Conservation (phyloP, 345 rosid genomes). For the Dipteronia dyeriana region DNA sequence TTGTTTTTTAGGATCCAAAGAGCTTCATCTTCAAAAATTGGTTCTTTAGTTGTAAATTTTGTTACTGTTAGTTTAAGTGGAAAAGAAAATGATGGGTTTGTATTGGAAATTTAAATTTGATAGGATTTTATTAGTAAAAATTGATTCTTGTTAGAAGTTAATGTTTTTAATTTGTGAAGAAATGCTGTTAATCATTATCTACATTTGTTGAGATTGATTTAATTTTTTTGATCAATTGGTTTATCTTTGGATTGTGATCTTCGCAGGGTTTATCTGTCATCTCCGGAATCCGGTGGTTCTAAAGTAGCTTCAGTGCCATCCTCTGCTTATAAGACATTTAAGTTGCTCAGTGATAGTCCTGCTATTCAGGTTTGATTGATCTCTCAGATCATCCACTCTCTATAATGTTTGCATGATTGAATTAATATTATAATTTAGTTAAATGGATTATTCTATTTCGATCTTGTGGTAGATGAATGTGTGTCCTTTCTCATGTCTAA, state of each 20-base stretch:
- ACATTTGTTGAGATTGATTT: no score
- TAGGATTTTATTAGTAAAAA: no score
- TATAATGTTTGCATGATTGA: neutral
- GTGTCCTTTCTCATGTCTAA: neutral
- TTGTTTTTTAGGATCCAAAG: neutral
- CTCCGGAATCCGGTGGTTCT: slow-evolving; percentile 33
- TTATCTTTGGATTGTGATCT: neutral
- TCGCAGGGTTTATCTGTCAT: slow-evolving; percentile 48
- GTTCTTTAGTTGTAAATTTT: neutral
- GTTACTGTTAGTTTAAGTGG: no score
- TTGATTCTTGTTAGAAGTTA: no score
- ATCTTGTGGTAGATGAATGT: no score
- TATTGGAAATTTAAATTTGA: no score
- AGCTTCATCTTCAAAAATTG: neutral
- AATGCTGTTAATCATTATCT: neutral
- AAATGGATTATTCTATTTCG: no score
- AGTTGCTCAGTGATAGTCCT: slow-evolving; percentile 56
- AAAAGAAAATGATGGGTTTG: no score
- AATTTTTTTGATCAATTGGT: neutral
- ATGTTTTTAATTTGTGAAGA: neutral
- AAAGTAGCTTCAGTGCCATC: slow-evolving; percentile 35
- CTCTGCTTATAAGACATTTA: slow-evolving; percentile 59
- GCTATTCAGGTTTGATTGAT: slow-evolving; percentile 50
- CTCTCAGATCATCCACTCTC: neutral
- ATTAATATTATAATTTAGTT: no score